These are phyloP conservation scores for Vigna mungo DNA, from an alignment of 306 rosid species.

Conservation along the genomic window DNA sequence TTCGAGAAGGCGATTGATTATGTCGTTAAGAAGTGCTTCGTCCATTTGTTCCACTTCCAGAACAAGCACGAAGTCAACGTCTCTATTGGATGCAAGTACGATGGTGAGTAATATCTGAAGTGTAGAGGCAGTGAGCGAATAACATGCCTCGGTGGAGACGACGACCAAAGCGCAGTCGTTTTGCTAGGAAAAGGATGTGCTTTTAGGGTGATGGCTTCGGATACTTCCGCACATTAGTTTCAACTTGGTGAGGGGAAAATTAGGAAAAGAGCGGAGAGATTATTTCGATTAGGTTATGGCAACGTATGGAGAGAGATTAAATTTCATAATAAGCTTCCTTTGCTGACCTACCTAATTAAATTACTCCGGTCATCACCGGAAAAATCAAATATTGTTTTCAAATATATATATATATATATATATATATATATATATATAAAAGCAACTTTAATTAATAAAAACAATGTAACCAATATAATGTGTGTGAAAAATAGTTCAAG, in stretches of 20 bases:
- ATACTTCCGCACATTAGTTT: constrained; percentile 15
- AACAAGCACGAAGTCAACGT: constrained; percentile 33
- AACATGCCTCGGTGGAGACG: constrained; percentile 45
- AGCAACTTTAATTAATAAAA: too few relatives aligned
- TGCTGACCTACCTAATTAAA: constrained; percentile 8
- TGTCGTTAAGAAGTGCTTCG: constrained; percentile 76
- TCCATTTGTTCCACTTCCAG: constrained; percentile 59
- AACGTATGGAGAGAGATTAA: too few relatives aligned
- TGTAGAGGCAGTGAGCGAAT: constrained; percentile 26
- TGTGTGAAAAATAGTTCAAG: too few relatives aligned
- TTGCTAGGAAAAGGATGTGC: constrained; percentile 42
- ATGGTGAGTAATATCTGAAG: neutral
- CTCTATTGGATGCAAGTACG: constrained; percentile 1
- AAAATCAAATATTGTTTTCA: neutral
- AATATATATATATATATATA: too few relatives aligned
- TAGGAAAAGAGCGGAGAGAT: neutral
- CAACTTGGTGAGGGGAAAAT: neutral
- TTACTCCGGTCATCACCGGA: neutral
- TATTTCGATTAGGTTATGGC: neutral
- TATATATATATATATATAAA: too few relatives aligned
- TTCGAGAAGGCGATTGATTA: constrained; percentile 88
- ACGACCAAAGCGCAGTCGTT: constrained; percentile 49
- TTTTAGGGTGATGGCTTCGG: constrained; percentile 29
- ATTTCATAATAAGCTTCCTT: neutral
- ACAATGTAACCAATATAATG: too few relatives aligned